Evolutionary conservation across 2,329 filamentous ascomycete species (phyloP), one percentile per base, ranked within the genome.

Genomic region (Raffaelea ambrosiae): DNA sequence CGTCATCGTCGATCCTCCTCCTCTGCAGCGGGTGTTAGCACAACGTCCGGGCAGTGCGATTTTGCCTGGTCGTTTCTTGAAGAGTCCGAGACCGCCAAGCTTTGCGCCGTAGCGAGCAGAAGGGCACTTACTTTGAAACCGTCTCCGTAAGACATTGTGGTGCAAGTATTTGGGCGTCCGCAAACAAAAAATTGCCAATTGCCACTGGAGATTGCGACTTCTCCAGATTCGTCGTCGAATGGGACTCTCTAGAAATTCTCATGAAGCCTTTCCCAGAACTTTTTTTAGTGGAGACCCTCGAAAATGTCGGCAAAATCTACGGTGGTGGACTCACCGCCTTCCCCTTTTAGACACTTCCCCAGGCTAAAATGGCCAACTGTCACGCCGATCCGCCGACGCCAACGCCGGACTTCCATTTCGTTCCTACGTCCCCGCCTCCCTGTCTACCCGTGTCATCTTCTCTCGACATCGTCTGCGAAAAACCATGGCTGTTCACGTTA

Each of bases 401-500:
- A 29, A 29, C 26, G 26, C 13, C 13, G 26, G 13, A 29, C 26
- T n/a, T 35, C 44, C 38, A 48, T 48, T 18, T 45, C 46, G 31
- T 35, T 40, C 48, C 35, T 26, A n/a, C n/a, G n/a, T n/a, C n/a
- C n/a, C n/a, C n/a, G n/a, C n/a, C n/a, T n/a, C n/a, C n/a, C n/a
- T n/a, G n/a, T n/a, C n/a, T n/a, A n/a, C n/a, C n/a, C n/a, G n/a
- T n/a, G n/a, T n/a, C n/a, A n/a, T n/a, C n/a, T 20, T 31, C n/a
- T n/a, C 43, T 41, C 16, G 10, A n/a, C 18, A 23, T 38, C 14
- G 14, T 11, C 23, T 41, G 33, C 16, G 41, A 13, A 36, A 33
- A 39, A 66, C 19, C 43, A 72, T 78, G 74, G 67, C 69, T 21
- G 66, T 79, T 43, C 72, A 69, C 50, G 83, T 91, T 57, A 70